Percentiles rank a stretch among this genome's conserved stretches.
These are phyloP conservation scores for Solanum bukasovii DNA, from an alignment of 257 asterid species.

Conservation along the genomic window DNA sequence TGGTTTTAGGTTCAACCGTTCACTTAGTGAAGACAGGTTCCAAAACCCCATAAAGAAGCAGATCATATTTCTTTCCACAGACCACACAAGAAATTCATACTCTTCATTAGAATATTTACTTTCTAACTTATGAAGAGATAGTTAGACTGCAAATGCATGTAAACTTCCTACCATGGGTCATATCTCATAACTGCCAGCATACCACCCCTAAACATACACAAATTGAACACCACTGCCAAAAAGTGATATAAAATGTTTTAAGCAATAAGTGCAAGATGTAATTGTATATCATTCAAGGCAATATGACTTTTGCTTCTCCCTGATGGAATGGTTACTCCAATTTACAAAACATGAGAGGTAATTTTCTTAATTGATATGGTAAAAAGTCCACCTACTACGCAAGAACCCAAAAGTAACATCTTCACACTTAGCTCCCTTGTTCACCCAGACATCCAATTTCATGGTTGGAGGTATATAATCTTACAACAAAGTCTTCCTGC, in stretches of 20 bases:
- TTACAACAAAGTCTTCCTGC: background rate
- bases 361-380: background rate
- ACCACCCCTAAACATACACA: background rate
- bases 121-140: background rate
- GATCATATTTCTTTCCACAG: background rate
- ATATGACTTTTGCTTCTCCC: background rate
- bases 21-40: background rate
- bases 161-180: background rate
- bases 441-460: background rate
- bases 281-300: background rate
- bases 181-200: background rate
- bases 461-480: background rate
- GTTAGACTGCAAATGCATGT: background rate
- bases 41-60: background rate
- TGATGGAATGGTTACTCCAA: background rate
- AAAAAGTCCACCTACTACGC: background rate
- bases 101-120: background rate
- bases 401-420: background rate
- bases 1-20: background rate
- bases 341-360: background rate
- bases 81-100: background rate
- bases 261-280: background rate
- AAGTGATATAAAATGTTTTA: background rate
- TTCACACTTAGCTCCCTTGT: background rate
- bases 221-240: background rate